phyloP scores from a whole-genome alignment of 129 eudicot species.

The Artemisia tridentata region DNA sequence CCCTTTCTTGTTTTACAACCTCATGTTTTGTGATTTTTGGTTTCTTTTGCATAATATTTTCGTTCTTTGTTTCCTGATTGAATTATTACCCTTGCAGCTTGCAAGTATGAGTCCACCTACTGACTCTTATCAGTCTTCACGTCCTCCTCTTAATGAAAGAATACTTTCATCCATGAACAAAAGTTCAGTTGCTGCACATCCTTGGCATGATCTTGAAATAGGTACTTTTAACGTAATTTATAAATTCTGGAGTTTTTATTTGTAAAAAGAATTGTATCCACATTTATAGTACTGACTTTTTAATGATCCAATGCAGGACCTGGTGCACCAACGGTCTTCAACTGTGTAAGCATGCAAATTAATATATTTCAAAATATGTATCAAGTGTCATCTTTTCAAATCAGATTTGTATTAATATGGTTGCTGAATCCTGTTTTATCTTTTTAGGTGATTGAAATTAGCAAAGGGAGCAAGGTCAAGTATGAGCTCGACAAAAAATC shows the following conservation, averaged over 20 bases:
- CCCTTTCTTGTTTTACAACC: neutral
- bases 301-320: slow-evolving; percentile 64
- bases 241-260: neutral
- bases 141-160: slow-evolving; percentile 75
- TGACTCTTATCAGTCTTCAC: slow-evolving; percentile 32
- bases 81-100: slow-evolving; percentile 15
- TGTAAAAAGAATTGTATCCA: slow-evolving; percentile 10
- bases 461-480: slow-evolving; percentile 95
- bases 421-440: slow-evolving; percentile 13
- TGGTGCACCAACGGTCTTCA: slow-evolving; percentile 73
- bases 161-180: slow-evolving; percentile 82
- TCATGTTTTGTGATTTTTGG: slow-evolving; percentile 7
- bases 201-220: slow-evolving; percentile 97
- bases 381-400: too few species aligned
- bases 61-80: slow-evolving; percentile 16
- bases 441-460: slow-evolving; percentile 83
- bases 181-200: slow-evolving; percentile 95
- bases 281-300: slow-evolving; percentile 10
- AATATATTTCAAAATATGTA: neutral
- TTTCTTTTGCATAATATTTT: neutral
- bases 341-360: slow-evolving; percentile 58
- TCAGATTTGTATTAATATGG: too few species aligned
- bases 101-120: slow-evolving; percentile 26
- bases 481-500: slow-evolving; percentile 93
- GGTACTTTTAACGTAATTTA: slow-evolving; percentile 37